Percentiles rank a stretch among this genome's conserved stretches.
Conservation (phyloP, 2,329 filamentous ascomycete genomes). For the Diplodia intermedia region DNA sequence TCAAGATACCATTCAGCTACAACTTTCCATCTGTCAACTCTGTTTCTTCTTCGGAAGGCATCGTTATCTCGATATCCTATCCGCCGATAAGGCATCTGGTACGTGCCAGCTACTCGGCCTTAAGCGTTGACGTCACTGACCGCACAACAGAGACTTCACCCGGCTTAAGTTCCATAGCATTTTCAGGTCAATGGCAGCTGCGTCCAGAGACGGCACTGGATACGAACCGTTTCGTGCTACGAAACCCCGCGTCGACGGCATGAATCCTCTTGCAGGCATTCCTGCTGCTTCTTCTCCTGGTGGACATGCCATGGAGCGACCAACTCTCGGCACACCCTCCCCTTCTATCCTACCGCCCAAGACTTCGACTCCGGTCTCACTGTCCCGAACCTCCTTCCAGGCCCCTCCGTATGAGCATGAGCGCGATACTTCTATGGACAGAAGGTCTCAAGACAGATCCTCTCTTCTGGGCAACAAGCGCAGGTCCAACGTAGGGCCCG, state of each 20-base stretch:
- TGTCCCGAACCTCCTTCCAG: not conserved
- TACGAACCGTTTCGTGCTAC: not conserved
- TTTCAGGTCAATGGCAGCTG: constrained; percentile 7
- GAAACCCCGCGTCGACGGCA: constrained; percentile 1
- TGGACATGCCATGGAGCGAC: not conserved
- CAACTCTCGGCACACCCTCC: not conserved
- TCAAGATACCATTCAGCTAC: not conserved
- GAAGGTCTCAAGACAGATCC: constrained; percentile 11
- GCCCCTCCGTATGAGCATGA: constrained; percentile 3
- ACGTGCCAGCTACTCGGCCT: not conserved
- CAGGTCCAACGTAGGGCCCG: not conserved
- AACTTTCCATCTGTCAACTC: not conserved
- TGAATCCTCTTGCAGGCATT: constrained; percentile 1
- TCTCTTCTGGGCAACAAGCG: constrained; percentile 16
- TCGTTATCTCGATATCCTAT: not conserved
- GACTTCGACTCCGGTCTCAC: not conserved
- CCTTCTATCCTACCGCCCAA: constrained; percentile 7
- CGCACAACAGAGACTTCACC: not conserved
- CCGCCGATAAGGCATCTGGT: not conserved
- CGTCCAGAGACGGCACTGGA: constrained; percentile 2
- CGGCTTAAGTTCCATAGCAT: not conserved
- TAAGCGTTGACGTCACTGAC: not conserved
- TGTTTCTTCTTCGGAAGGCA: not conserved
- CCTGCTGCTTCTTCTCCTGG: constrained; percentile 1
- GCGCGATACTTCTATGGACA: not conserved